These are phyloP conservation scores for Sclerotinia glacialis DNA, from an alignment of 2,329 filamentous ascomycete species.

Conservation along the genomic window DNA sequence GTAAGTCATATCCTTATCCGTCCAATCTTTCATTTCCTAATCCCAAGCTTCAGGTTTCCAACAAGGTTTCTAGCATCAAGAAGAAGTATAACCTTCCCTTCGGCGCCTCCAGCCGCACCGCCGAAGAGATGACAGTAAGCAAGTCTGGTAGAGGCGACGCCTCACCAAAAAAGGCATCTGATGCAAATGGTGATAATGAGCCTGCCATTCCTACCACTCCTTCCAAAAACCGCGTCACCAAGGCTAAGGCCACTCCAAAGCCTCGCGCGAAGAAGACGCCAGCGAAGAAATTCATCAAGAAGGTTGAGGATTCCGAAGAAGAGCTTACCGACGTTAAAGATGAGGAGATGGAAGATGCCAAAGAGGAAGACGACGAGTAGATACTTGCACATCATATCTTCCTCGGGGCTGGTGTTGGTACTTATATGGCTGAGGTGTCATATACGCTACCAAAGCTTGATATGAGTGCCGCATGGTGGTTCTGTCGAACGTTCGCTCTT, in stretches of 20 bases:
- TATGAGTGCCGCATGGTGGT: constrained; percentile 5
- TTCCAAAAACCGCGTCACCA: constrained; percentile 24
- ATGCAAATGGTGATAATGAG: constrained; percentile 16
- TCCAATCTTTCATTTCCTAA: not conserved
- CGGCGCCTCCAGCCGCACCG: constrained; percentile 5
- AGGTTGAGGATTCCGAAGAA: constrained; percentile 10
- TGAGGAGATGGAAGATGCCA: not conserved
- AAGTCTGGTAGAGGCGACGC: not conserved
- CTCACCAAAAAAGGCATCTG: constrained; percentile 18
- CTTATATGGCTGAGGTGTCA: not conserved
- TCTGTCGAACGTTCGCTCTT: constrained; percentile 1
- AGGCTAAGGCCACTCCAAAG: constrained; percentile 12
- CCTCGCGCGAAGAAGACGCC: constrained; percentile 24
- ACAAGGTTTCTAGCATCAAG: constrained; percentile 32
- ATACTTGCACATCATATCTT: not conserved
- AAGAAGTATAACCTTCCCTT: constrained; percentile 34
- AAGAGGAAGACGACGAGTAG: constrained; percentile 3
- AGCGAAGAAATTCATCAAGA: constrained; percentile 26
- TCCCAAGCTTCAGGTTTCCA: constrained; percentile 17
- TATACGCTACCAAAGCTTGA: not conserved
- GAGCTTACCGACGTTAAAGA: constrained; percentile 12
- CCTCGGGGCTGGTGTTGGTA: not conserved
- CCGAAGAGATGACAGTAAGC: not conserved
- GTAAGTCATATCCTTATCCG: constrained; percentile 19
- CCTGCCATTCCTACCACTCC: constrained; percentile 20